Evolutionary conservation across 1,139 yeast species (phyloP), one percentile per base, ranked within the genome.

Genomic region (Blastobotrys ciferrii): DNA sequence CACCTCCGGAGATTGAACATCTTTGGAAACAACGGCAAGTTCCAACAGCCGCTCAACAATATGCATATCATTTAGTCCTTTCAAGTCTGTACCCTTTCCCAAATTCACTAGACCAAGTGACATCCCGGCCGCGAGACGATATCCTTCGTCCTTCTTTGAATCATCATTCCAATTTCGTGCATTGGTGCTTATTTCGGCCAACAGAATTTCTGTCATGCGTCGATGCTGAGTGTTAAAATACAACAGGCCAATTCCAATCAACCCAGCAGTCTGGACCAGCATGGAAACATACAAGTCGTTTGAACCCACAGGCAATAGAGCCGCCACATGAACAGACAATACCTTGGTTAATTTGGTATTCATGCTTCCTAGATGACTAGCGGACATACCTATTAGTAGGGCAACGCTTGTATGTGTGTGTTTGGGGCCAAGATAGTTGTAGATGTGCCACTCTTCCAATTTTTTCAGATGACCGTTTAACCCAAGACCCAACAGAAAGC

Each of bases 381-480:
- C 96, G 12, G 97, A 82, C 88, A 92, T 84, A 1, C 99, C 99
- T 25, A 94, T 70, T 31, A 94, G 71, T 40, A 92, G 70, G 0
- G 97, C 98, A 35, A 89, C 83, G 65, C 96, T 87, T 0, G 96
- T 87, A 45, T 80, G 77, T 1, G 85, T 80, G 61, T 87, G 92
- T 59, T 94, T 91, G 0, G 96, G 95, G 0, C 96, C 96, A 46
- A 94, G 70, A 57, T 89, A 91, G 61, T 92, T 91, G 66, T 89
- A 94, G 28, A 94, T 86, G 63, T 91, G 97, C 98, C 98, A 94
- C 63, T 92, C 97, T 61, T 94, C 98, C 30, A 94, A 70, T 42
- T 76, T 76, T 53, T 80, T 82, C 56, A 94, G 69, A 63, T 91
- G 96, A 0, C 98, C 98, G 68, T 88, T 88, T 39, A 94, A 71